Evolutionary conservation across 1,284 basidiomycete genomes (phyloP).

Genomic region (Erythrobasidium hasegawianum): DNA sequence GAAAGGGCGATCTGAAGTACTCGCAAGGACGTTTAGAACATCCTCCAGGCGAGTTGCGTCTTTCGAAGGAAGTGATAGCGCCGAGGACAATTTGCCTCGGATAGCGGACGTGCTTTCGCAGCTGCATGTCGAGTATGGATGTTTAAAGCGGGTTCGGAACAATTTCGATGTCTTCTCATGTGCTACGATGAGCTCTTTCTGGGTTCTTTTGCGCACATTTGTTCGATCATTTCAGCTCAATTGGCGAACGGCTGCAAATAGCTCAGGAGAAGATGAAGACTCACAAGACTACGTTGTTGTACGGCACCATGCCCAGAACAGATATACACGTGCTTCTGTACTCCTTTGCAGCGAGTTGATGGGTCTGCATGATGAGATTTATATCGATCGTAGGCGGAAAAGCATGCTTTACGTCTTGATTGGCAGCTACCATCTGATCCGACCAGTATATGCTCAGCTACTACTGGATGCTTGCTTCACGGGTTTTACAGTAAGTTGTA

Average conservation of each 20-base stretch:
- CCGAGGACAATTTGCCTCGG: conserved; percentile 4
- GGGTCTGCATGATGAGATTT: conserved; percentile 25
- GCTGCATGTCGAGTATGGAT: conserved; percentile 12
- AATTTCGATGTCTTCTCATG: conserved; percentile 14
- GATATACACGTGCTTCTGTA: conserved; percentile 11
- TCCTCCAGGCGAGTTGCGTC: conserved; percentile 16
- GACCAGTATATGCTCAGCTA: too few relatives aligned
- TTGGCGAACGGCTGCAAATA: too few relatives aligned
- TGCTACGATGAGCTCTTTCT: conserved; percentile 11
- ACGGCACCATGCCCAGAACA: conserved; percentile 17
- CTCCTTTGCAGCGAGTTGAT: conserved; percentile 8
- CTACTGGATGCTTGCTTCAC: too few relatives aligned
- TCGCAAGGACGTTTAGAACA: conserved; percentile 11
- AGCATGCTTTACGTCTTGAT: conserved; percentile 7
- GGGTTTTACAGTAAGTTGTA: too few relatives aligned
- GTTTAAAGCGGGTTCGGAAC: conserved; percentile 19
- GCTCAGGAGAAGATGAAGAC: too few relatives aligned
- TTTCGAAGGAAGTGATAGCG: conserved; percentile 9
- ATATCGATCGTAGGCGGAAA: conserved; percentile 29
- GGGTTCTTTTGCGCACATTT: too few relatives aligned
- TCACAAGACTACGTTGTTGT: conserved; percentile 27
- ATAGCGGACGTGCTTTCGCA: conserved; percentile 14
- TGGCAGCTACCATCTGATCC: conserved; percentile 3
- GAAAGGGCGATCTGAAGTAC: not conserved
- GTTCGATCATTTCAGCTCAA: too few relatives aligned